Evolutionary conservation across 352 stramenopile genomes (phyloP), one percentile per base, ranked within the genome.

Genomic region (Globisporangium abappressorium): DNA sequence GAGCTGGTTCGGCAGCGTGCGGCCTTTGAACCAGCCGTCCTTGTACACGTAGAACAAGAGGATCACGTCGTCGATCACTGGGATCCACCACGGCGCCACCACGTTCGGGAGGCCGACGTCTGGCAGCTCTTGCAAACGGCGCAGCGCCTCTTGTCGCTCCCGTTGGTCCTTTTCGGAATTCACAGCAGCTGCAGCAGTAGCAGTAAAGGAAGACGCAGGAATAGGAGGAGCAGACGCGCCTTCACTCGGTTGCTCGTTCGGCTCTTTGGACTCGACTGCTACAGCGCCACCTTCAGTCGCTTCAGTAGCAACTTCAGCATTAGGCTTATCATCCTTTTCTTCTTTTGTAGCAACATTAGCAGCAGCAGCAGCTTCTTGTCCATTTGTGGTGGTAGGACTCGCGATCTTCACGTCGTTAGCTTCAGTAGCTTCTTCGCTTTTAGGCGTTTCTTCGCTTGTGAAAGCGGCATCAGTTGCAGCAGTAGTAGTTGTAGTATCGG

Each of bases 71-170:
- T 96, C 89, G 4, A 92, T 71, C 26, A 89, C 51, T 20, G 85
- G 79, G 49, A 91, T 78, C 89, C 89, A 96, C 89, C 89, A 96
- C 22, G 82, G 79, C 3, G 79, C 75, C 0, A 94, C 77, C 1
- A 65, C 20, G 20, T 75, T 64, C 2, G 75, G 36, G 9, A 64
- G 68, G 14, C 75, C 71, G 0, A 91, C 41, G 30, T 76, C 66
- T 0, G 74, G 70, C n/a, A 94, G 64, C 11, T 55, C 49, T 63
- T 77, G 78, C 18, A 94, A 70, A 0, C 78, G 78, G 2, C 54
- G 56, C 47, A 94, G 70, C 18, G 84, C 83, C 5, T 72, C 70
- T 9, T 70, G 70, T 5, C 73, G 75, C 14, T 87, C 79, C 8
- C 47, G 33, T 3, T 68, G 69, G 11, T 68, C 8, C 30, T 61